These are phyloP conservation scores for Pleurotus cornucopiae DNA, from an alignment of 768 basidiomycete species.

Conservation along the genomic window DNA sequence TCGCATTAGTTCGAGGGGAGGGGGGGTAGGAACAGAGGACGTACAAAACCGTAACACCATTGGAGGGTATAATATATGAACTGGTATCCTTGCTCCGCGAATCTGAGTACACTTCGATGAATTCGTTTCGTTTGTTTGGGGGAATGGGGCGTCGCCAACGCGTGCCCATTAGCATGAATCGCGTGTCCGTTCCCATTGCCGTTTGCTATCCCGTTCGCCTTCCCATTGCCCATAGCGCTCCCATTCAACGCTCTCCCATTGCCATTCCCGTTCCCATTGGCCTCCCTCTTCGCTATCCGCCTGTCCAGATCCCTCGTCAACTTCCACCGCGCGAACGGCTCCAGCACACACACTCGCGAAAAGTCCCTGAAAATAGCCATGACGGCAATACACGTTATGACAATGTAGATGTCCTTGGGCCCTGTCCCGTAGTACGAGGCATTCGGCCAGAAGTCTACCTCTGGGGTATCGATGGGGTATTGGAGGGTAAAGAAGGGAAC, in stretches of 20 bases:
- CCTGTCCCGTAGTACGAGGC: constrained; percentile 71
- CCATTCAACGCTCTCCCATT: neutral
- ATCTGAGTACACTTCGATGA: constrained; percentile 73
- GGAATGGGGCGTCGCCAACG: constrained; percentile 15
- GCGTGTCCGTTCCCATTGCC: constrained; percentile 28
- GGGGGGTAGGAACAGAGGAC: constrained; percentile 29
- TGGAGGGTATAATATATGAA: constrained; percentile 74
- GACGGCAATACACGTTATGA: constrained; percentile 76
- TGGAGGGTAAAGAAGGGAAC: constrained; percentile 73
- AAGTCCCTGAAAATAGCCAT: constrained; percentile 88
- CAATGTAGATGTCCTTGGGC: constrained; percentile 71
- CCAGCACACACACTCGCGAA: constrained; percentile 66
- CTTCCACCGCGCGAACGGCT: constrained; percentile 79
- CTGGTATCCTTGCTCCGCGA: constrained; percentile 95
- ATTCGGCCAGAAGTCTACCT: constrained; percentile 68
- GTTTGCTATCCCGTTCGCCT: constrained; percentile 24
- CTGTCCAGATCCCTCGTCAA: constrained; percentile 49
- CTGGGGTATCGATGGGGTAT: constrained; percentile 55
- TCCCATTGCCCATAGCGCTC: constrained; percentile 14
- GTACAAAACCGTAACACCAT: constrained; percentile 77
- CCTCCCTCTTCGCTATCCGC: constrained; percentile 20
- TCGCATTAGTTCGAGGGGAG: no score
- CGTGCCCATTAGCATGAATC: constrained; percentile 19
- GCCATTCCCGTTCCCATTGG: constrained; percentile 13
- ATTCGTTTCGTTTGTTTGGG: constrained; percentile 52